Percentiles rank a stretch among this genome's conserved stretches.
Conservation (phyloP, 345 rosid species). For the Citropsis articulata region DNA sequence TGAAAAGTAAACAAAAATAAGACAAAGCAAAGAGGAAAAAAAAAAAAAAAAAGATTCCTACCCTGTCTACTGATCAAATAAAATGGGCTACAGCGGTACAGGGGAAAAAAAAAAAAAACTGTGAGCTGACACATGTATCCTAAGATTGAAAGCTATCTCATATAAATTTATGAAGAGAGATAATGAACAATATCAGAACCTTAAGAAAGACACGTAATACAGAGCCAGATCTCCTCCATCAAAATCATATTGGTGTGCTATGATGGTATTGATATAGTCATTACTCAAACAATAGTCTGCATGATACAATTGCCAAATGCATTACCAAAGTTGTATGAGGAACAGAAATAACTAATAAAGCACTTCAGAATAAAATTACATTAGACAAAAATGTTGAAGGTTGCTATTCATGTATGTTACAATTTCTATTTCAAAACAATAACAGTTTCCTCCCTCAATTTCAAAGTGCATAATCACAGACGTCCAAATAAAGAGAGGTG, state of each 20-base stretch:
- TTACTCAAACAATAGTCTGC: slow-evolving; percentile 73
- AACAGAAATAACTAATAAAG: slow-evolving; percentile 1
- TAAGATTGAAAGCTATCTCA: background rate
- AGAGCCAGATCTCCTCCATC: slow-evolving; percentile 57
- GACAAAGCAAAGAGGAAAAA: background rate
- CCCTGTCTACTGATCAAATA: background rate
- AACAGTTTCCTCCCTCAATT: background rate
- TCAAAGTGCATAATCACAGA: background rate
- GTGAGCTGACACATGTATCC: background rate
- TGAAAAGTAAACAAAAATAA: slow-evolving; percentile 6
- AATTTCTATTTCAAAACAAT: background rate
- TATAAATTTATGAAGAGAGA: slow-evolving; percentile 11
- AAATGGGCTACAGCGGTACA: background rate
- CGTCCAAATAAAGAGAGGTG: slow-evolving; percentile 3
- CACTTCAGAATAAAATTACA: background rate
- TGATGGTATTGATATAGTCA: slow-evolving; percentile 57
- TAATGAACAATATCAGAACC: slow-evolving; percentile 33
- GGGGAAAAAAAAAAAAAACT: slow-evolving; percentile 2
- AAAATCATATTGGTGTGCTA: slow-evolving; percentile 45
- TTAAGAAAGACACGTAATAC: slow-evolving; percentile 58
- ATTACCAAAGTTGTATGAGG: slow-evolving; percentile 6
- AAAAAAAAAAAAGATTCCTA: background rate
- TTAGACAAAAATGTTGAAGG: background rate
- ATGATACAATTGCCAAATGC: slow-evolving; percentile 10
- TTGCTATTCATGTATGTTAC: background rate